A percentile compares a stretch with the other conserved stretches of the same genome.
Evolutionary conservation across 305 asterid species (phyloP).

Genomic region (Fraxinus angustifolia): DNA sequence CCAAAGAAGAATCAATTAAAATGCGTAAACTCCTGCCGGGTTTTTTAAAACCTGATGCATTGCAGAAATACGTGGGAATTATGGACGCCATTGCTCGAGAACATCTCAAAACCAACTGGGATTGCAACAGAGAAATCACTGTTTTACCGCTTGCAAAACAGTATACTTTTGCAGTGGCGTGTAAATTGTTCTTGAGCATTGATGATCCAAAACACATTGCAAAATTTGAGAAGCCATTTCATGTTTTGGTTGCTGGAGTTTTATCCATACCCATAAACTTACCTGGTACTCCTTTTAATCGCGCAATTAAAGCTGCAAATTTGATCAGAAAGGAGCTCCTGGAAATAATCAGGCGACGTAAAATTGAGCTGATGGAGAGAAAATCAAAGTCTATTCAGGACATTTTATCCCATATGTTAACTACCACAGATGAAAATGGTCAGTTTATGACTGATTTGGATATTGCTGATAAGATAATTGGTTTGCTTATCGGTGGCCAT

Average conservation of each 20-base stretch:
- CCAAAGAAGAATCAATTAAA: constrained; percentile 10
- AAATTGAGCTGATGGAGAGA: not conserved
- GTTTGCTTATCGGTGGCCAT: constrained; percentile 19
- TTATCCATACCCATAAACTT: constrained; percentile 24
- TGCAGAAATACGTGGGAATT: constrained; percentile 13
- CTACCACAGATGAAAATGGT: constrained; percentile 11
- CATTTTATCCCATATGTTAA: constrained; percentile 15
- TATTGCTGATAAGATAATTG: constrained; percentile 21
- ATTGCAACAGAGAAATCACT: not conserved
- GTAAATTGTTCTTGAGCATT: constrained; percentile 23
- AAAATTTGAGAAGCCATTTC: constrained; percentile 14
- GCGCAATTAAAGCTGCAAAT: constrained; percentile 21
- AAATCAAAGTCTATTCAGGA: not conserved
- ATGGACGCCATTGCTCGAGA: constrained; percentile 21
- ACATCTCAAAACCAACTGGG: constrained; percentile 25
- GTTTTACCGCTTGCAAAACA: constrained; percentile 21
- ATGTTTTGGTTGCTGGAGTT: constrained; percentile 18
- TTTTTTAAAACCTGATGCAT: constrained; percentile 22
- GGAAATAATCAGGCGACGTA: constrained; percentile 13
- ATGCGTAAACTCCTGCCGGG: constrained; percentile 1
- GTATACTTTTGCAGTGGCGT: constrained; percentile 18
- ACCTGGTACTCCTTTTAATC: constrained; percentile 22
- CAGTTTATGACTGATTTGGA: constrained; percentile 23
- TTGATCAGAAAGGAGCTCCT: constrained; percentile 11
- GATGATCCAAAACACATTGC: constrained; percentile 12